Evolutionary conservation across 768 basidiomycete genomes (phyloP), one percentile per base, ranked within the genome.

Genomic region (Tubosaeta sp.): DNA sequence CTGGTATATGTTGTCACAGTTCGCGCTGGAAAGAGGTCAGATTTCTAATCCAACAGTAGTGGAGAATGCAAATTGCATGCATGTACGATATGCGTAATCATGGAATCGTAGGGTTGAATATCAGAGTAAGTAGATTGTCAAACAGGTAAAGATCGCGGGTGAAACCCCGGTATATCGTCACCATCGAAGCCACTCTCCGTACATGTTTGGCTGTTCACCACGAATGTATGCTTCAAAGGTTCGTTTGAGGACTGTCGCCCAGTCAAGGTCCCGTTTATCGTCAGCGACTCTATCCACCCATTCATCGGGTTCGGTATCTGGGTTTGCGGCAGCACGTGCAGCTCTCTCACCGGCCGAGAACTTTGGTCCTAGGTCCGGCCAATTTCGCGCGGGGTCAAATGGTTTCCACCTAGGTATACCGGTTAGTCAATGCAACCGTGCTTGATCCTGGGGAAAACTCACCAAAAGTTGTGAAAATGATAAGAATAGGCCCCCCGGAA

Each of bases 381-480:
- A 97, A 66, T 98, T 95, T n/a, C 95, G 85, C 8, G 82, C 71
- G 1, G 89, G 80, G 69, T 99, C 95, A 60, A 97, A 97, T 5
- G 95, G 90, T 57, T 88, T 85, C 95, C 95, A 97, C 94, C 94
- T 95, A 58, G 13, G 22, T 53, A 19, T 16, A 22, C 48, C 37
- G 11, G 10, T 47, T 52, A 54, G 41, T 19, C 19, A 34, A 43
- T 9, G 5, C 6, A 17, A 14, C 14, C 4, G 48, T 26, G 47
- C 34, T 25, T 14, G 4, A 44, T 44, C 38, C 37, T 8, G 13
- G n/a, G 50, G 49, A 43, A 4, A 7, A 65, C 82, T 49, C 50
- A 89, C 92, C 92, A 94, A 71, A 82, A 90, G 66, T 94, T 95
- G 66, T 98, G 95, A 72, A 88, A 97, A 69, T 97, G 94, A 68